phyloP scores from a whole-genome alignment of 1,284 basidiomycete genomes.

The Coniferiporia weirii region DNA sequence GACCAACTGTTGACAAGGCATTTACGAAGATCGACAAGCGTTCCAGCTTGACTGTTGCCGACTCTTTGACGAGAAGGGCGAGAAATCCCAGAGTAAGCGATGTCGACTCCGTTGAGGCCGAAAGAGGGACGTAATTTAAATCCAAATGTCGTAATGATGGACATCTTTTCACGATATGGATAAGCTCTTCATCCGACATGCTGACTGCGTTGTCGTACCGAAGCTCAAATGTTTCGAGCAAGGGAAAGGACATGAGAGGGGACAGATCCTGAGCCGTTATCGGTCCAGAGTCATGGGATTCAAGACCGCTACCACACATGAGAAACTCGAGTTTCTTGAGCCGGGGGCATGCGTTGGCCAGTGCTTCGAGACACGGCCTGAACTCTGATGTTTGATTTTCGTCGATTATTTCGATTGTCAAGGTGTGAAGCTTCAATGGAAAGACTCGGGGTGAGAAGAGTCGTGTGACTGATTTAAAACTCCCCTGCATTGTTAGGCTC shows the following conservation, averaged over 20 bases:
- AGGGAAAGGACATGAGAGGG: not conserved
- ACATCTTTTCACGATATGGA: not conserved
- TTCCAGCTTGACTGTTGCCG: not conserved
- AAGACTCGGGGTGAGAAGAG: not conserved
- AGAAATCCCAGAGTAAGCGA: not conserved
- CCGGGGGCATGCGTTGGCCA: not conserved
- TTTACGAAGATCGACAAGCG: not conserved
- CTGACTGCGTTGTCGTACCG: not conserved
- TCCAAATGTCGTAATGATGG: not conserved
- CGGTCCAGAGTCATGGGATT: not conserved
- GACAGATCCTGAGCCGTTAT: not conserved
- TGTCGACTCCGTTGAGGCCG: not conserved
- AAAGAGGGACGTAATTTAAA: not conserved
- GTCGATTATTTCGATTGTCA: not conserved
- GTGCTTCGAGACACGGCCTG: not conserved
- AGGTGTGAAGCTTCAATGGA: not conserved
- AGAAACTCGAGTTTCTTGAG: not conserved
- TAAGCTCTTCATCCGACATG: not conserved
- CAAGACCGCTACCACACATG: not conserved
- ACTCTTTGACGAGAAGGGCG: not conserved
- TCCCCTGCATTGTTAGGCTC: no score
- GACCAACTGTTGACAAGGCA: not conserved
- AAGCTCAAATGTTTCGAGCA: not conserved
- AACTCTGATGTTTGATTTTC: not conserved
- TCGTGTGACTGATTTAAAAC: no score